phyloP scores from a whole-genome alignment of 164 flowering plant genomes.

The Liriodendron chinense region DNA sequence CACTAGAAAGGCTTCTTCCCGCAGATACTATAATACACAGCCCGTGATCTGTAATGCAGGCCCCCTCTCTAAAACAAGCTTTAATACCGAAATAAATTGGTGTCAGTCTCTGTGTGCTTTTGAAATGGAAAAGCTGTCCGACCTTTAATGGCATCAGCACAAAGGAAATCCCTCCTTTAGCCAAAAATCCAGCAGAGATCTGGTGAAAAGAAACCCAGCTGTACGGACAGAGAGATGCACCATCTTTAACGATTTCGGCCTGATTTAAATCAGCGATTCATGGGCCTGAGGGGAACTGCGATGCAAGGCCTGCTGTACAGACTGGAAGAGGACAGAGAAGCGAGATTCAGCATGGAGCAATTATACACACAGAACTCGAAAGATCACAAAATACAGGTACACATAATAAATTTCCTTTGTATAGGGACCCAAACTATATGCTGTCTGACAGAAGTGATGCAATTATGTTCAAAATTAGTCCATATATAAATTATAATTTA shows the following conservation, averaged over 20 bases:
- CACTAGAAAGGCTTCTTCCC: background rate
- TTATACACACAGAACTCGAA: too few relatives aligned
- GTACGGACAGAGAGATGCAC: background rate
- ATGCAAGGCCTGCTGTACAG: background rate
- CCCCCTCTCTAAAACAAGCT: background rate
- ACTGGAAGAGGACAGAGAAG: background rate
- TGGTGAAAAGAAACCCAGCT: background rate
- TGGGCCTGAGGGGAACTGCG: background rate
- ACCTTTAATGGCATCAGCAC: background rate
- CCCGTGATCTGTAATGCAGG: background rate
- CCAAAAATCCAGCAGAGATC: constrained; percentile 1
- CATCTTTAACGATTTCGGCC: background rate
- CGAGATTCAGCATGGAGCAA: too few relatives aligned
- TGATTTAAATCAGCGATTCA: background rate
- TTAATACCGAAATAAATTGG: background rate
- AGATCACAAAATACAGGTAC: too few relatives aligned
- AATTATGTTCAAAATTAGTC: too few relatives aligned
- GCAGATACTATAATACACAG: constrained; percentile 1
- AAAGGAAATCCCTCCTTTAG: background rate
- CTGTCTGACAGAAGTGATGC: too few relatives aligned
- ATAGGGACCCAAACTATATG: too few relatives aligned
- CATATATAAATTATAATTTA: too few relatives aligned
- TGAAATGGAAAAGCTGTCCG: background rate
- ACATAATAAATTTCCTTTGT: too few relatives aligned
- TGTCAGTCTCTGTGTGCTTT: background rate